A percentile compares a stretch with the other conserved stretches of the same genome.
Conservation (phyloP, 1,284 basidiomycete genomes). For the Chondrostereum purpureum region DNA sequence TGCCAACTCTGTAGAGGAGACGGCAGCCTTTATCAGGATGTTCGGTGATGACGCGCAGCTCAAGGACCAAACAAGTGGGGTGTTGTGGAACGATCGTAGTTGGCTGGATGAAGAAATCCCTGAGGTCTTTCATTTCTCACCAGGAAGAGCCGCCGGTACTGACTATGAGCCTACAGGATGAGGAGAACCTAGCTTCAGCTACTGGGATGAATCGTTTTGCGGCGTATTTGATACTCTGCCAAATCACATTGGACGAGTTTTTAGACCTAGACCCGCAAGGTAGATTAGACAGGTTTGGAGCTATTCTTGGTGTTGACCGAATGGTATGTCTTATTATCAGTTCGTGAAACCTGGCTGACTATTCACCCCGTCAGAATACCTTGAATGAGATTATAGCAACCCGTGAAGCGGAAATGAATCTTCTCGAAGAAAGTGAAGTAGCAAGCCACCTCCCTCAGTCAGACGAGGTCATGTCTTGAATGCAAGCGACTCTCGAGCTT, state of each 20-base stretch:
- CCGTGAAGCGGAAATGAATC: neutral
- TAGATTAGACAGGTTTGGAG: constrained; percentile 39
- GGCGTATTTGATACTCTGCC: constrained; percentile 53
- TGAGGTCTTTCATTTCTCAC: constrained; percentile 35
- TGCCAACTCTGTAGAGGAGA: constrained; percentile 49
- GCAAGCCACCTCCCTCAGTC: neutral
- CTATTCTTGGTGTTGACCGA: constrained; percentile 42
- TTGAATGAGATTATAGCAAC: neutral
- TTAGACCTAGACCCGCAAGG: constrained; percentile 42
- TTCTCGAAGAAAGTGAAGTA: neutral
- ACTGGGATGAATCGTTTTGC: constrained; percentile 64
- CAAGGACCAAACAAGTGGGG: constrained; percentile 32
- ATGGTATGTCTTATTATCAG: constrained; percentile 38
- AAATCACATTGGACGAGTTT: constrained; percentile 48
- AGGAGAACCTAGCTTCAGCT: constrained; percentile 42
- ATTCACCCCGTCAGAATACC: too few species aligned
- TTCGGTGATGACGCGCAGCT: constrained; percentile 52
- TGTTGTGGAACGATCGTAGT: constrained; percentile 49
- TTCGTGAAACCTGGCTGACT: neutral
- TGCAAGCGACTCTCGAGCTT: too few species aligned
- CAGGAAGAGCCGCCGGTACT: neutral
- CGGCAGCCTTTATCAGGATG: constrained; percentile 43
- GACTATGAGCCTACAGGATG: constrained; percentile 36
- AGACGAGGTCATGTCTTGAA: too few species aligned
- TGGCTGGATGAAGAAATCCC: constrained; percentile 54